phyloP scores from a whole-genome alignment of 345 rosid species.

The Combretum micranthum region DNA sequence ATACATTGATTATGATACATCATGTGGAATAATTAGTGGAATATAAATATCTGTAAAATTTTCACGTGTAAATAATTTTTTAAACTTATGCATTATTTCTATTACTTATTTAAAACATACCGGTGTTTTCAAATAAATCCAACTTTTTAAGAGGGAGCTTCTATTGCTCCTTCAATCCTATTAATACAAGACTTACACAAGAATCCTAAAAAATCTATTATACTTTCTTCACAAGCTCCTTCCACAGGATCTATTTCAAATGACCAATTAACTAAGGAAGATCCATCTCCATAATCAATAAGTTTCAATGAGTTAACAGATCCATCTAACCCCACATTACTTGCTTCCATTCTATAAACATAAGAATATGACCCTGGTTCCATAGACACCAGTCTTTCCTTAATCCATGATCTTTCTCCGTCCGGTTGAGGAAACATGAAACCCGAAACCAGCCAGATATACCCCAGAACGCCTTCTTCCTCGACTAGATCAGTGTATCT shows the following conservation, averaged over 20 bases:
- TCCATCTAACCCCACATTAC: conserved; percentile 48
- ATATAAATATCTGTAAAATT: too few species aligned
- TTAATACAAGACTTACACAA: conserved; percentile 42
- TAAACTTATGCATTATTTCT: too few species aligned
- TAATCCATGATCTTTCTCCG: conserved; percentile 55
- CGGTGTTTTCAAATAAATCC: conserved; percentile 1
- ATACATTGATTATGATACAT: too few species aligned
- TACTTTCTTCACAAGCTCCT: conserved; percentile 30
- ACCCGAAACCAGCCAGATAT: conserved; percentile 36
- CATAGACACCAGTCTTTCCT: conserved; percentile 43
- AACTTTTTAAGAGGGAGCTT: conserved; percentile 13
- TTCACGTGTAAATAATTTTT: too few species aligned
- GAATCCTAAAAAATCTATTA: conserved; percentile 42
- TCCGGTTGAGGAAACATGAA: conserved; percentile 54
- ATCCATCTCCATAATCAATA: conserved; percentile 30
- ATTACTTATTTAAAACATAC: too few species aligned
- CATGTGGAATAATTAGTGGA: too few species aligned
- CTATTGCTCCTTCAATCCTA: conserved; percentile 34
- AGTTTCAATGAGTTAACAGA: conserved; percentile 34
- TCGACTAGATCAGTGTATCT: conserved; percentile 37
- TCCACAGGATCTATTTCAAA: conserved; percentile 36
- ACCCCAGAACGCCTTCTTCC: conserved; percentile 40
- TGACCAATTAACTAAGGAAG: conserved; percentile 35
- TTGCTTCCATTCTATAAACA: conserved; percentile 41
- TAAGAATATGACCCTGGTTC: conserved; percentile 26